phyloP scores from a whole-genome alignment of 805 yeast genomes.

The Metschnikowia cerradonensis region DNA sequence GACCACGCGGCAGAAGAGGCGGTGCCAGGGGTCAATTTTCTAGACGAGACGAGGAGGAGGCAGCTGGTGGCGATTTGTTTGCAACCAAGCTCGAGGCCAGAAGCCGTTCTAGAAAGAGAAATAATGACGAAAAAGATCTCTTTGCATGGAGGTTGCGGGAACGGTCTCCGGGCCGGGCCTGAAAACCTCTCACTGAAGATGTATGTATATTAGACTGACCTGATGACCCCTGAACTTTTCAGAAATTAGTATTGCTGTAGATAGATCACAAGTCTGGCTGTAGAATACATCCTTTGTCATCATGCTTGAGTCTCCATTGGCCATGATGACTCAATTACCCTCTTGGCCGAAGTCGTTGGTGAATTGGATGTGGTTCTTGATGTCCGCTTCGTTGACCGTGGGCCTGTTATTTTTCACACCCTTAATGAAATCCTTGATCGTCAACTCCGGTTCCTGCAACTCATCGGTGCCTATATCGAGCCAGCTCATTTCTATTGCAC shows the following conservation, averaged over 20 bases:
- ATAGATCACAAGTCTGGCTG: background rate
- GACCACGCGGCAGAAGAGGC: slow-evolving; percentile 12
- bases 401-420: slow-evolving; percentile 91
- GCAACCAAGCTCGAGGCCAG: slow-evolving; percentile 17
- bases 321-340: slow-evolving; percentile 55
- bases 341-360: slow-evolving; percentile 97
- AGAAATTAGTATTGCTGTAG: too few species aligned
- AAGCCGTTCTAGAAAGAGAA: slow-evolving; percentile 5
- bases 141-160: slow-evolving; percentile 32
- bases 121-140: slow-evolving; percentile 31
- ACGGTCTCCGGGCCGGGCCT: slow-evolving; percentile 12
- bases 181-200: background rate
- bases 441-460: slow-evolving; percentile 82
- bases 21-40: slow-evolving; percentile 12
- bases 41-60: slow-evolving; percentile 10
- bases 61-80: slow-evolving; percentile 22
- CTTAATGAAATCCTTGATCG: slow-evolving; percentile 87
- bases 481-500: slow-evolving; percentile 90
- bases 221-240: background rate
- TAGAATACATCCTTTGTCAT: background rate
- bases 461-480: slow-evolving; percentile 86
- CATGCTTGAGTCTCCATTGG: too few species aligned
- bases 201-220: slow-evolving; percentile 4
- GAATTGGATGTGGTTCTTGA: slow-evolving; percentile 77
- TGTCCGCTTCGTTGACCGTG: slow-evolving; percentile 84